Evolutionary conservation across 2,329 filamentous ascomycete genomes (phyloP).

Genomic region (Blastomyces emzantsi): DNA sequence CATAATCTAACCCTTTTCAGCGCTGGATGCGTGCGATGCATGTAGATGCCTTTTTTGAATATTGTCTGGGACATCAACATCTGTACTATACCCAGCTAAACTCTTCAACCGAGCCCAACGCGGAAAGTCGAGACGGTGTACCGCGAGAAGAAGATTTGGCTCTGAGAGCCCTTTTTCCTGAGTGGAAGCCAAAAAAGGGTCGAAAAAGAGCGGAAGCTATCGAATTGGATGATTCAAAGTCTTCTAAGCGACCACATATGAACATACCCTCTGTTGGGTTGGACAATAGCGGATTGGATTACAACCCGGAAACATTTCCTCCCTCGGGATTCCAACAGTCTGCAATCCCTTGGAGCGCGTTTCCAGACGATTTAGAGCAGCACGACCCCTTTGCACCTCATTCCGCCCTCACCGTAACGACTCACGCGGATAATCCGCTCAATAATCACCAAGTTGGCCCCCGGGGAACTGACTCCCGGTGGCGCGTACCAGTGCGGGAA

Average conservation of each 20-base stretch:
- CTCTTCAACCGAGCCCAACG: constrained; percentile 51
- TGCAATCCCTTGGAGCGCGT: constrained; percentile 44
- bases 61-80: constrained; percentile 67
- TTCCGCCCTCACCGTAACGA: constrained; percentile 27
- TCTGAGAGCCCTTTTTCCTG: constrained; percentile 70
- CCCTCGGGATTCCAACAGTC: neutral
- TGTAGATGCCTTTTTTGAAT: constrained; percentile 90
- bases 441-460: constrained; percentile 19
- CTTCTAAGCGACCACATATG: constrained; percentile 53
- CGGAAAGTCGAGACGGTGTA: constrained; percentile 67
- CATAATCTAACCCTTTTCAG: constrained; percentile 34
- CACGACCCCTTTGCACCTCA: constrained; percentile 32
- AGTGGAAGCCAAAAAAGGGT: constrained; percentile 55
- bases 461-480: constrained; percentile 27
- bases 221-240: constrained; percentile 48
- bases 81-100: constrained; percentile 73
- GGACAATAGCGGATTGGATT: constrained; percentile 31
- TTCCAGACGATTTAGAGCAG: constrained; percentile 46
- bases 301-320: constrained; percentile 18
- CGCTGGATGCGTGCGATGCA: constrained; percentile 98
- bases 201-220: constrained; percentile 54
- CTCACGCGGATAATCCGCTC: constrained; percentile 25
- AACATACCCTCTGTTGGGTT: constrained; percentile 43
- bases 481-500: constrained; percentile 45
- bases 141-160: constrained; percentile 81